phyloP scores from a whole-genome alignment of 768 basidiomycete species.

The Rubroboletus satanas region DNA sequence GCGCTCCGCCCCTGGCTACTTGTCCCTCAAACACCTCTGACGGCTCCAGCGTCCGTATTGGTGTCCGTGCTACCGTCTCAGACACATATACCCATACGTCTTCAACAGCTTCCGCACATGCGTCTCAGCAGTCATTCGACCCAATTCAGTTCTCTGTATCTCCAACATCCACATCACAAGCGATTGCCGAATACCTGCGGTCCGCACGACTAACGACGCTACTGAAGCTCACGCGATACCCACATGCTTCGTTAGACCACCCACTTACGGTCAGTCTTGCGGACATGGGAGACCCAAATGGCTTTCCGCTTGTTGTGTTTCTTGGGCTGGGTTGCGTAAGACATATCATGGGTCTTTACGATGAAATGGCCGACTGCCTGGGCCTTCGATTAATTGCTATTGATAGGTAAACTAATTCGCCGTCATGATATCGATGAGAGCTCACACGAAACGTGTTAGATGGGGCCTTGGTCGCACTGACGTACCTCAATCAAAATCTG shows the following conservation, averaged over 20 bases:
- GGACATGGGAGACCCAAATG: conserved; percentile 82
- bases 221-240: conserved; percentile 71
- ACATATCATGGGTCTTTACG: conserved; percentile 92
- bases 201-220: conserved; percentile 83
- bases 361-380: conserved; percentile 90
- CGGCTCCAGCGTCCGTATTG: conserved; percentile 41
- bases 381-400: conserved; percentile 89
- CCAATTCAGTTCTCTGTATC: conserved; percentile 36
- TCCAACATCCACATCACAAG: conserved; percentile 59
- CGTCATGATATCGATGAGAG: neutral
- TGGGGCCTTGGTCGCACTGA: conserved; percentile 94
- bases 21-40: conserved; percentile 53
- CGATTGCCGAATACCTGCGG: conserved; percentile 81
- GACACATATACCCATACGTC: conserved; percentile 54
- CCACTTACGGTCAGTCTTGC: conserved; percentile 88
- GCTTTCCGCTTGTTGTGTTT: conserved; percentile 86
- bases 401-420: conserved; percentile 61
- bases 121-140: conserved; percentile 27
- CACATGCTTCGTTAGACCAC: conserved; percentile 70
- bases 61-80: conserved; percentile 32
- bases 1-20: conserved; percentile 26
- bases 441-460: conserved; percentile 36
- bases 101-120: conserved; percentile 31
- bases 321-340: conserved; percentile 92
- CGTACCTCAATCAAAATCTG: conserved; percentile 55